phyloP scores from a whole-genome alignment of 768 basidiomycete species.

The Pisolithus microcarpus region DNA sequence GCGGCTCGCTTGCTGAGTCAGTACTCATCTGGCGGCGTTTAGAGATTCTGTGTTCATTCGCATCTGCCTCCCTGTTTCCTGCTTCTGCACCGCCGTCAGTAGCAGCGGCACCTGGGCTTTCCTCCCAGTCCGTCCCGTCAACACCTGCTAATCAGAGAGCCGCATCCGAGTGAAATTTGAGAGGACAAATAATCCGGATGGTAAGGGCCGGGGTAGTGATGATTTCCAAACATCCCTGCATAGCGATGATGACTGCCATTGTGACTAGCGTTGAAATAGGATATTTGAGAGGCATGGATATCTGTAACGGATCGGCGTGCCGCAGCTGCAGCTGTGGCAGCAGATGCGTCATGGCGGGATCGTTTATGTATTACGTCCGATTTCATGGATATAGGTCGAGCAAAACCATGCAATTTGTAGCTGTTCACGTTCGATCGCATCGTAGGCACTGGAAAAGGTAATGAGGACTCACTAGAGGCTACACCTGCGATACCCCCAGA shows the following conservation, averaged over 20 bases:
- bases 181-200: constrained; percentile 64
- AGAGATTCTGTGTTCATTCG: constrained; percentile 58
- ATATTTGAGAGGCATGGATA: too few species aligned
- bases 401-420: too few species aligned
- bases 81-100: constrained; percentile 1
- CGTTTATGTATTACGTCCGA: too few species aligned
- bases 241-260: constrained; percentile 1
- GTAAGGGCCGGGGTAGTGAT: constrained; percentile 62
- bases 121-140: constrained; percentile 41
- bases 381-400: too few species aligned
- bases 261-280: too few species aligned
- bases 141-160: constrained; percentile 47
- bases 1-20: constrained; percentile 42
- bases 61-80: constrained; percentile 56
- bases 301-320: too few species aligned
- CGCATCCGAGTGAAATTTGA: constrained; percentile 39
- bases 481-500: constrained; percentile 40
- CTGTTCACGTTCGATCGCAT: too few species aligned
- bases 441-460: too few species aligned
- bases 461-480: constrained; percentile 56
- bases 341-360: too few species aligned
- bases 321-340: too few species aligned
- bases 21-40: constrained; percentile 73
- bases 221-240: constrained; percentile 26
- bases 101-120: constrained; percentile 11